phyloP scores from a whole-genome alignment of 805 yeast genomes.

The Nakazawaea peltata region DNA sequence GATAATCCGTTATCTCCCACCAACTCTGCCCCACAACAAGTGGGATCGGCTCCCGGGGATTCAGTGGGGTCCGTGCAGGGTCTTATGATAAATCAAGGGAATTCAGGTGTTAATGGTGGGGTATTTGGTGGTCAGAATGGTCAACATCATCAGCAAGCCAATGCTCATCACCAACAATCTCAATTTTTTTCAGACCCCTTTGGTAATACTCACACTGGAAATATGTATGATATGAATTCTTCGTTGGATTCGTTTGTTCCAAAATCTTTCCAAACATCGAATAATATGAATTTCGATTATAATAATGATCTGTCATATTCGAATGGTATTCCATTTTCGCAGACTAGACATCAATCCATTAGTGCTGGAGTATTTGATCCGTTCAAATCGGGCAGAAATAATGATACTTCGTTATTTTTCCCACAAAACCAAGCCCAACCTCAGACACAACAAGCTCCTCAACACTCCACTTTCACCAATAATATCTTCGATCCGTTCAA shows the following conservation, averaged over 20 bases:
- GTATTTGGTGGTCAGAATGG: no score
- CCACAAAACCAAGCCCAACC: constrained; percentile 9
- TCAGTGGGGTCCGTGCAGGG: no score
- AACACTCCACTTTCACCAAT: no score
- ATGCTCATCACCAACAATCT: no score
- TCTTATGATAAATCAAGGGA: no score
- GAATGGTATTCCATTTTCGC: constrained; percentile 7
- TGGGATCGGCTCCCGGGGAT: background rate
- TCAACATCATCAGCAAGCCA: no score
- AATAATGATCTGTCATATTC: background rate
- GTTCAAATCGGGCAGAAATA: background rate
- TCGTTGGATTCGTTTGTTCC: no score
- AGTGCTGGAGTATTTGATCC: constrained; percentile 6
- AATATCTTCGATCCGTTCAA: constrained; percentile 12
- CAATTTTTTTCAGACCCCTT: no score
- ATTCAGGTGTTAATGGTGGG: no score
- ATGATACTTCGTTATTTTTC: background rate
- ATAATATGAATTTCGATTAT: background rate
- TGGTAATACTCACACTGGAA: no score
- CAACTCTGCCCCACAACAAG: constrained; percentile 3
- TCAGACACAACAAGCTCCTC: constrained; percentile 4
- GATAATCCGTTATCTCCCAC: constrained; percentile 2
- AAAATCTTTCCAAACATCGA: background rate
- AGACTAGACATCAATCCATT: constrained; percentile 8
- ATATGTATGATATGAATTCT: no score